A percentile compares a stretch with the other conserved stretches of the same genome.
Conservation (phyloP, 2,329 filamentous ascomycete species). For the Hypoxylon sp. region DNA sequence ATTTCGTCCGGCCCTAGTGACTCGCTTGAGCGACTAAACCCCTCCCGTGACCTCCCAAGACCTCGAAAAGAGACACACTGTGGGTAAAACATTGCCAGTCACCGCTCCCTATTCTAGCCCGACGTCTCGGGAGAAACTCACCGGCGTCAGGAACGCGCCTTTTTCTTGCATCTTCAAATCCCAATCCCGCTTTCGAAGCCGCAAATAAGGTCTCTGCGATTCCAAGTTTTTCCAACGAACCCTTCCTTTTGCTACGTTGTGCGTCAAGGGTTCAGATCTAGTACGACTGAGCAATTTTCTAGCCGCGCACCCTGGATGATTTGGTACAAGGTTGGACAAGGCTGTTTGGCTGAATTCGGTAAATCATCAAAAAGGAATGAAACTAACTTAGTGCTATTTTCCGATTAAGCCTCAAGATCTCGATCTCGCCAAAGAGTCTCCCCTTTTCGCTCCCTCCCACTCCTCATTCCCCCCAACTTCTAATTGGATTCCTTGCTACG, state of each 20-base stretch:
- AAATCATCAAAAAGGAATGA: slow-evolving; percentile 2
- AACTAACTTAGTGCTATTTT: slow-evolving; percentile 21
- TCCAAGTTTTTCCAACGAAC: slow-evolving; percentile 24
- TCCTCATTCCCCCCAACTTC: slow-evolving; percentile 17
- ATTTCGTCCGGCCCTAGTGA: slow-evolving; percentile 35
- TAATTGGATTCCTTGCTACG: slow-evolving; percentile 21
- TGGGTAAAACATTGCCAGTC: slow-evolving; percentile 23
- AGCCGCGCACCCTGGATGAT: not conserved
- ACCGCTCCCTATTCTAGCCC: slow-evolving; percentile 20
- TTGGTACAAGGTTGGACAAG: not conserved
- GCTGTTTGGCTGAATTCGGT: slow-evolving; percentile 2
- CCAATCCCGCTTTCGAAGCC: slow-evolving; percentile 10
- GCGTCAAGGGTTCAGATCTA: slow-evolving; percentile 6
- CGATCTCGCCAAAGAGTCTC: slow-evolving; percentile 43
- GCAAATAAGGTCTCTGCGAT: slow-evolving; percentile 9
- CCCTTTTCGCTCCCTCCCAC: slow-evolving; percentile 8
- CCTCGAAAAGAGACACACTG: slow-evolving; percentile 8
- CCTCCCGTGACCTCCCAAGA: slow-evolving; percentile 4
- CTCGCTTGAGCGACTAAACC: slow-evolving; percentile 18
- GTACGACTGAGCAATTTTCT: slow-evolving; percentile 9
- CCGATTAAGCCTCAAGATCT: slow-evolving; percentile 48
- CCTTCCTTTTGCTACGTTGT: slow-evolving; percentile 10
- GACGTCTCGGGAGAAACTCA: slow-evolving; percentile 24
- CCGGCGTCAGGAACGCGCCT: slow-evolving; percentile 36
- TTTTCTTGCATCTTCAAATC: slow-evolving; percentile 11